phyloP scores from a whole-genome alignment of 768 basidiomycete genomes.

The Leccinum variicolor region DNA sequence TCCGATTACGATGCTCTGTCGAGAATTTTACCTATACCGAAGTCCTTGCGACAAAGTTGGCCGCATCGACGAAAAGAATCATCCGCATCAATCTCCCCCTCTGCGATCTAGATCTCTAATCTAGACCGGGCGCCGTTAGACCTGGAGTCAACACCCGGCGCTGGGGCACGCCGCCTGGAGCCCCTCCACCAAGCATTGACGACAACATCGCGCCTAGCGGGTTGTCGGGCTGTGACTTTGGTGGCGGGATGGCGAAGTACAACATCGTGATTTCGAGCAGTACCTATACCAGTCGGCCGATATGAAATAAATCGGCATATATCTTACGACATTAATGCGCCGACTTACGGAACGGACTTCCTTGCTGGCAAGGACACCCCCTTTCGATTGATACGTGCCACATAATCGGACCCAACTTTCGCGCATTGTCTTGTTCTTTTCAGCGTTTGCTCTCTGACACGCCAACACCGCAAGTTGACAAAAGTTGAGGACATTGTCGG shows the following conservation, averaged over 20 bases:
- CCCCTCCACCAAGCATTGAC: slow-evolving; percentile 77
- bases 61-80: slow-evolving; percentile 11
- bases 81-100: background rate
- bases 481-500: slow-evolving; percentile 80
- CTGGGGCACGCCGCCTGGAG: slow-evolving; percentile 29
- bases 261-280: slow-evolving; percentile 64
- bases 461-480: slow-evolving; percentile 83
- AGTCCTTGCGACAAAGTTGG: slow-evolving; percentile 5
- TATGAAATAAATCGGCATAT: background rate
- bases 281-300: slow-evolving; percentile 39
- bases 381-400: slow-evolving; percentile 77
- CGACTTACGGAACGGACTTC: slow-evolving; percentile 62
- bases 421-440: slow-evolving; percentile 69
- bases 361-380: slow-evolving; percentile 54
- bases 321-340: background rate
- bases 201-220: slow-evolving; percentile 89
- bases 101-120: slow-evolving; percentile 14
- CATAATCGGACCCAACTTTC: slow-evolving; percentile 85
- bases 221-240: slow-evolving; percentile 66
- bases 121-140: slow-evolving; percentile 26
- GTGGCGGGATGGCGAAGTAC: slow-evolving; percentile 87
- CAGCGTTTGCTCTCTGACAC: slow-evolving; percentile 84
- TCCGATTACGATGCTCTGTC: slow-evolving; percentile 9
- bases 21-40: slow-evolving; percentile 5
- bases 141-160: slow-evolving; percentile 30